A percentile compares a stretch with the other conserved stretches of the same genome.
Conservation (phyloP, 768 basidiomycete species). For the Mycena capillaripes region DNA sequence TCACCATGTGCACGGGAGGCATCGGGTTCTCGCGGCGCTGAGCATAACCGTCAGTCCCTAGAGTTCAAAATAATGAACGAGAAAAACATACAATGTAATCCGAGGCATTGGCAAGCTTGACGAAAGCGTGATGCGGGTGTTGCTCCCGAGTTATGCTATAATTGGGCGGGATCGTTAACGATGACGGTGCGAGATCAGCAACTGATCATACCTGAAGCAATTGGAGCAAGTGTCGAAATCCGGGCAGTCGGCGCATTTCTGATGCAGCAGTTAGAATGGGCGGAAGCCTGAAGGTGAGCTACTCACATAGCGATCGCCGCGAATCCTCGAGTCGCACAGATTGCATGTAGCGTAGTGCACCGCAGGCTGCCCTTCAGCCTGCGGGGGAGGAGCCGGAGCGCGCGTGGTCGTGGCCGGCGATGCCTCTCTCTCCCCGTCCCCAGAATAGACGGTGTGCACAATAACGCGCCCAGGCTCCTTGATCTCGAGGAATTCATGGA, state of each 20-base stretch:
- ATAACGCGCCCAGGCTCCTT: constrained; percentile 73
- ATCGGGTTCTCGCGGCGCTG: constrained; percentile 42
- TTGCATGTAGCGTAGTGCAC: constrained; percentile 81
- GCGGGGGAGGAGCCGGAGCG: constrained; percentile 29
- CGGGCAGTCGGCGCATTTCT: constrained; percentile 89
- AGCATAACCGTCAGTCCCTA: neutral
- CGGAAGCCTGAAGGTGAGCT: neutral
- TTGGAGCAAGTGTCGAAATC: constrained; percentile 84
- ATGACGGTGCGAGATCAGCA: neutral
- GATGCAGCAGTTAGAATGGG: constrained; percentile 10
- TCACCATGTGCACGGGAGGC: constrained; percentile 62
- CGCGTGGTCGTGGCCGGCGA: constrained; percentile 12
- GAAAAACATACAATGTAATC: constrained; percentile 66
- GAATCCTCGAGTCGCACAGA: constrained; percentile 79
- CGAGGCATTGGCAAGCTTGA: constrained; percentile 65
- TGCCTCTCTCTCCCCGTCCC: constrained; percentile 50
- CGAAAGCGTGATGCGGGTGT: constrained; percentile 84
- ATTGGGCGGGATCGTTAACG: constrained; percentile 4
- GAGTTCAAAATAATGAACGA: neutral
- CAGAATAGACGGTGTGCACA: constrained; percentile 71
- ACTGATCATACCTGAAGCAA: constrained; percentile 70
- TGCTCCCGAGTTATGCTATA: constrained; percentile 75
- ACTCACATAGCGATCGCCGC: constrained; percentile 81
- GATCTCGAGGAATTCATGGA: constrained; percentile 82
- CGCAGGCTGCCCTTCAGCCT: constrained; percentile 40